Percentiles rank a stretch among this genome's conserved stretches.
phyloP scores from a whole-genome alignment of 768 basidiomycete species.

The Leccinellum rugosiceps region DNA sequence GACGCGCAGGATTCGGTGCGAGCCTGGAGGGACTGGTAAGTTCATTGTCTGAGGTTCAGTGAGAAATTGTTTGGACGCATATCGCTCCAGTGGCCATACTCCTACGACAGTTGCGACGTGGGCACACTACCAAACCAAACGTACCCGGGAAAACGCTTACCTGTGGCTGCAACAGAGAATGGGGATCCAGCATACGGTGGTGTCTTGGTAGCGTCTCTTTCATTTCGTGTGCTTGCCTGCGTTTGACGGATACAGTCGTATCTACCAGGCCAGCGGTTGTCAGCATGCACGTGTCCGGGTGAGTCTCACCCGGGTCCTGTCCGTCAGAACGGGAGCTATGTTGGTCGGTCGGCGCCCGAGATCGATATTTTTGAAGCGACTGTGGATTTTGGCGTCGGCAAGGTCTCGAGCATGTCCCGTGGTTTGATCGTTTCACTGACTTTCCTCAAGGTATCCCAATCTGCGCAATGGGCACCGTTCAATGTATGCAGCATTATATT shows the following conservation, averaged over 20 bases:
- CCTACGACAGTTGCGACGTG: slow-evolving; percentile 65
- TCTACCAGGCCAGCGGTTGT: slow-evolving; percentile 55
- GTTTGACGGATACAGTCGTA: slow-evolving; percentile 34
- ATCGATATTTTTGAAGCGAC: slow-evolving; percentile 59
- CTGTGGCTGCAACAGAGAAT: slow-evolving; percentile 40
- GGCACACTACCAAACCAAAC: slow-evolving; percentile 80
- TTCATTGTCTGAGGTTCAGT: slow-evolving; percentile 21
- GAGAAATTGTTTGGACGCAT: not conserved
- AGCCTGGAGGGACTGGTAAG: slow-evolving; percentile 59
- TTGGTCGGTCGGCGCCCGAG: slow-evolving; percentile 56
- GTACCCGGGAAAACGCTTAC: slow-evolving; percentile 39
- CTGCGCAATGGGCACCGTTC: slow-evolving; percentile 44
- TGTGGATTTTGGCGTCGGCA: slow-evolving; percentile 28
- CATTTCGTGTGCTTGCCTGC: not conserved
- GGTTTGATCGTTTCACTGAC: too few relatives aligned
- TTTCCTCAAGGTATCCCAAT: slow-evolving; percentile 43
- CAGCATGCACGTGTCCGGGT: slow-evolving; percentile 54
- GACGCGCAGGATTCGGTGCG: slow-evolving; percentile 53
- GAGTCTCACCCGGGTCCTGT: slow-evolving; percentile 60
- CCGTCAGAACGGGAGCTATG: slow-evolving; percentile 44
- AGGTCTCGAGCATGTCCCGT: slow-evolving; percentile 10
- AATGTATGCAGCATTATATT: slow-evolving; percentile 21
- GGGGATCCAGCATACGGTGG: slow-evolving; percentile 35
- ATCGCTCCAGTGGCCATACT: slow-evolving; percentile 45
- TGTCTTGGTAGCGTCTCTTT: slow-evolving; percentile 20